A percentile compares a stretch with the other conserved stretches of the same genome.
These are phyloP conservation scores for Chrysopogon serrulatus DNA, from an alignment of 176 grass and related monocot species.

Conservation along the genomic window DNA sequence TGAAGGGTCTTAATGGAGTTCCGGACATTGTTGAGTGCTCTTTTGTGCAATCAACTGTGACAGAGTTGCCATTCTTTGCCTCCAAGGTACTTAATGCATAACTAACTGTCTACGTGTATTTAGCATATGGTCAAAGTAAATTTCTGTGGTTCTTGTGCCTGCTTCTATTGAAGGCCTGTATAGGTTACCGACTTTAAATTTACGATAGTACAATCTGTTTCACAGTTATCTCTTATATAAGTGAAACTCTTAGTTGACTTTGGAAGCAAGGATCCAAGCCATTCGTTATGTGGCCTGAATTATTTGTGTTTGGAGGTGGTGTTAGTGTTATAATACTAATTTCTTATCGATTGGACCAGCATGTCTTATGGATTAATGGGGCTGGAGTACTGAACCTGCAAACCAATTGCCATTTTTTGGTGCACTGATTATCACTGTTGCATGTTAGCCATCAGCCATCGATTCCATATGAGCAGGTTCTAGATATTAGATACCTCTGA, in stretches of 20 bases:
- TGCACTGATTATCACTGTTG: not conserved
- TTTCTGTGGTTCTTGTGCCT: not conserved
- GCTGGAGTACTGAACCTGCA: not conserved
- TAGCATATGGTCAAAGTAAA: not conserved
- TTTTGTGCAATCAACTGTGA: slow-evolving; percentile 91
- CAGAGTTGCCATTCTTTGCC: slow-evolving; percentile 93
- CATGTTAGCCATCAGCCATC: not conserved
- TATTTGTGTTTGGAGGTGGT: not conserved
- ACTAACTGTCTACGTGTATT: not conserved
- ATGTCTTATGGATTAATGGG: not conserved
- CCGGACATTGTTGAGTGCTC: slow-evolving; percentile 84
- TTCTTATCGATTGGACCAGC: not conserved
- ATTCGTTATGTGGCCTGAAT: not conserved
- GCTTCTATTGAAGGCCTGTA: not conserved
- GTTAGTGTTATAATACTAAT: not conserved
- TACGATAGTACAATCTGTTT: not conserved
- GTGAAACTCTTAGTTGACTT: not conserved
- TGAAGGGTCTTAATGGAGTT: slow-evolving; percentile 93
- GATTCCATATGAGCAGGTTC: not conserved
- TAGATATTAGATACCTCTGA: not conserved
- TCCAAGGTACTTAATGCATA: slow-evolving; percentile 59
- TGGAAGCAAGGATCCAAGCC: not conserved
- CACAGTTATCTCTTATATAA: not conserved
- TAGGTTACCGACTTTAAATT: not conserved
- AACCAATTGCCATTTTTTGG: not conserved